Base-by-base conservation (phyloP, 2,329 filamentous ascomycete genomes). In the Karstenula rhodostoma region DNA sequence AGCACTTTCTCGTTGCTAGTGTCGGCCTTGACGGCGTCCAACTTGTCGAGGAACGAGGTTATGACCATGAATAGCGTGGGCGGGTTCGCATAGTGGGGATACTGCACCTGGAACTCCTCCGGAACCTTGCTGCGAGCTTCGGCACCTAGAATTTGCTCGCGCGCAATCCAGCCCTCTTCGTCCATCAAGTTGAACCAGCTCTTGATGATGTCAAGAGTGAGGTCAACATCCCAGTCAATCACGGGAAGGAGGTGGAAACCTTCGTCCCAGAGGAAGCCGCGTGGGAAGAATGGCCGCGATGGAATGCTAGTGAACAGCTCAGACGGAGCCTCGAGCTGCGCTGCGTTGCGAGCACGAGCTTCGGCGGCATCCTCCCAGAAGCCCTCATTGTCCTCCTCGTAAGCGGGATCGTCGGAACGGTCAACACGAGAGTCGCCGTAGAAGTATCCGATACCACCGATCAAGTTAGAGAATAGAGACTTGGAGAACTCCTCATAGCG, bases 131-230 rank as follows among this genome's bases (percentile, higher is more conserved):
- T 97, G 64, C 94, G 89, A 49, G 95, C 95, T 80, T 99, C 95
- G 2, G 86, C 80, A 1, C 95, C 95, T 2, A 99, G 86, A 61
- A 99, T 98, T 79, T 97, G 94, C 81, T 99, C 95, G 54, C 95
- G 90, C 3, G 90, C 92, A 74, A 99, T 98, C 95, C 95, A 99
- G 56, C 95, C 95, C 76, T 98, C 93, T 17, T 95, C 91, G 67
- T 99, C 95, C 87, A 98, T 97, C 19, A 96, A 86, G 65, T 90
- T 93, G 81, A 96, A 96, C 95, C 95, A 99, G 79, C 92, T 97
- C 80, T 90, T 92, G 63, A 98, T 86, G 66, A 99, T 93, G 64
- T 97, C 93, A 52, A 89, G 83, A 0, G 81, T 85, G 42, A 98
- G 85, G 73, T 97, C 94, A 55, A 93, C 87, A 75, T 99, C 95